These are phyloP conservation scores for Amphirosellinia nigrospora DNA, from an alignment of 495 filamentous ascomycete genomes.

Conservation along the genomic window DNA sequence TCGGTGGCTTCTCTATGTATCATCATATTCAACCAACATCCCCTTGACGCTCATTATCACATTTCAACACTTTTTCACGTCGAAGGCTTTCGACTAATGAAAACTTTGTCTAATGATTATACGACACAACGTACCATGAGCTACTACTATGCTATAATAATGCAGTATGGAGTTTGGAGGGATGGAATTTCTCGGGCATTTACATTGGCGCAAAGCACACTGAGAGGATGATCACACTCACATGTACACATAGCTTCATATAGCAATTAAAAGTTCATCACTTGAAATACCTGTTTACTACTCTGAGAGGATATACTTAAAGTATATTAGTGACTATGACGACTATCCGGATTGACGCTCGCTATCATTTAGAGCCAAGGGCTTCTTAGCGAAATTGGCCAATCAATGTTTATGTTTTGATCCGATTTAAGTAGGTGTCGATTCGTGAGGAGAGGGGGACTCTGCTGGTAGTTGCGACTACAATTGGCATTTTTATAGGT, in stretches of 20 bases:
- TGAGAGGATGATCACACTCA: constrained; percentile 3
- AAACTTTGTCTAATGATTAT: neutral
- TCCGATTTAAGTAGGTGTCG: no score
- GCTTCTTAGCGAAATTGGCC: no score
- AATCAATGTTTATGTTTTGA: no score
- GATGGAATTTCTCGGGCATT: neutral
- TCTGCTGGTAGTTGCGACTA: no score
- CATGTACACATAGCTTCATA: neutral
- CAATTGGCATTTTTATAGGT: no score
- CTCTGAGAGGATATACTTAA: neutral
- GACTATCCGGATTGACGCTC: no score
- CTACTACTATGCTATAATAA: neutral
- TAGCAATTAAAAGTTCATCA: neutral
- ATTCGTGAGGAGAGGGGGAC: no score
- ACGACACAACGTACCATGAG: neutral
- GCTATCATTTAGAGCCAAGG: no score
- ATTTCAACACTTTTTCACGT: neutral
- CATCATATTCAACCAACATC: neutral
- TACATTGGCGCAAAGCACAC: neutral
- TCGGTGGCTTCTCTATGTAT: neutral
- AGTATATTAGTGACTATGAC: neutral
- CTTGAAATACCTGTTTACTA: neutral
- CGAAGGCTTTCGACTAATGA: neutral
- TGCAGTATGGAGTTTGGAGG: neutral
- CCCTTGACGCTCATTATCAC: constrained; percentile 8